Evolutionary conservation across 1,139 yeast species (phyloP).

Genomic region (Taphrina communis): DNA sequence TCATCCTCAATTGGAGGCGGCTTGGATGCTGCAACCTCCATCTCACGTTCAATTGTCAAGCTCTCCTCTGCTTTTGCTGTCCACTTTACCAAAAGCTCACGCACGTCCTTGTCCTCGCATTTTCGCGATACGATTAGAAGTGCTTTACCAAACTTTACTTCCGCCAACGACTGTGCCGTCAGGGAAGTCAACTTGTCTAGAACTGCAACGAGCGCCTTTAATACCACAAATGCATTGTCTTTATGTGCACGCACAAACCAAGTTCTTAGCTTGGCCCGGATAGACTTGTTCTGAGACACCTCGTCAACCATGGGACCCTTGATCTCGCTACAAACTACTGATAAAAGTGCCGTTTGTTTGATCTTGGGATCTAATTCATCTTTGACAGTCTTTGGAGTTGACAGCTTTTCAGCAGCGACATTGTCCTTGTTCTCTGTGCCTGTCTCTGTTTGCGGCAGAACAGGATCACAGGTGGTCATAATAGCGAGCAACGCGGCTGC

Average conservation of each 20-base stretch:
- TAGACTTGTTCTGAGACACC: constrained; percentile 23
- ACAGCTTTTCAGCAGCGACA: background rate
- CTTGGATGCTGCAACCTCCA: constrained; percentile 22
- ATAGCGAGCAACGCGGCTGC: constrained; percentile 31
- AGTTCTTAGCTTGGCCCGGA: constrained; percentile 31
- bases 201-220: constrained; percentile 21
- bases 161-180: constrained; percentile 25
- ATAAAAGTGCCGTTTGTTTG: constrained; percentile 22
- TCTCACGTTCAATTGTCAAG: constrained; percentile 19
- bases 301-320: constrained; percentile 34
- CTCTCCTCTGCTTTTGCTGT: constrained; percentile 24
- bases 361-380: constrained; percentile 19
- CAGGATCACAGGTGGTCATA: constrained; percentile 36
- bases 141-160: constrained; percentile 38
- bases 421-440: background rate
- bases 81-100: constrained; percentile 15
- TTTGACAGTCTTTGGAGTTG: background rate
- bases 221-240: constrained; percentile 17
- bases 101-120: constrained; percentile 24
- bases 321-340: constrained; percentile 27
- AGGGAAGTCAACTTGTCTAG: constrained; percentile 25
- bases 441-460: background rate
- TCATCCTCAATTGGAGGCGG: constrained; percentile 29
- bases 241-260: constrained; percentile 40
- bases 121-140: constrained; percentile 33